Evolutionary conservation across 768 basidiomycete species (phyloP).

Genomic region (Lactifluus volemus): DNA sequence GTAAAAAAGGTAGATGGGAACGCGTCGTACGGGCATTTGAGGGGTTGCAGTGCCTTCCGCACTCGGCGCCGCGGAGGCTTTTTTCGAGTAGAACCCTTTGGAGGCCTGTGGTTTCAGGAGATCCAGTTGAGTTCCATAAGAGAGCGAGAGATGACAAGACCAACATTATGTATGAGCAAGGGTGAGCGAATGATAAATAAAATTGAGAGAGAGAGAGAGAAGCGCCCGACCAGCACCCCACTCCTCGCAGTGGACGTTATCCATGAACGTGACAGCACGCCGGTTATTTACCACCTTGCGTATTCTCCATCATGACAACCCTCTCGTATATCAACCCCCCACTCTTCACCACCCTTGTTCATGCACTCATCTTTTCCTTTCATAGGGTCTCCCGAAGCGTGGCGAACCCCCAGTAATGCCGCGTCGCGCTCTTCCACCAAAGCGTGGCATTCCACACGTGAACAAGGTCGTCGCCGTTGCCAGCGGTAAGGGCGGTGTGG

Average conservation of each 20-base stretch:
- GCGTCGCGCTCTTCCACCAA: slow-evolving; percentile 53
- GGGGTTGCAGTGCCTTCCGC: slow-evolving; percentile 27
- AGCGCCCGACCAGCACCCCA: background rate
- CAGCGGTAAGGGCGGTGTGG: slow-evolving; percentile 93
- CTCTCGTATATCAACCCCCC: slow-evolving; percentile 33
- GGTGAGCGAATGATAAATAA: background rate
- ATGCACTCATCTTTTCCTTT: background rate
- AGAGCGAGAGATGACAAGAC: background rate
- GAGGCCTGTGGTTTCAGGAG: slow-evolving; percentile 25
- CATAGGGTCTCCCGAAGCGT: slow-evolving; percentile 25
- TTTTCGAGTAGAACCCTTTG: slow-evolving; percentile 27
- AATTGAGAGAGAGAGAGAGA: background rate
- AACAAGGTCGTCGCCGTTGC: slow-evolving; percentile 77
- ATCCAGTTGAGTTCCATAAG: background rate
- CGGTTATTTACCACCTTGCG: slow-evolving; percentile 13
- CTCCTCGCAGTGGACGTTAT: background rate
- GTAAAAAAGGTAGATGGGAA: background rate
- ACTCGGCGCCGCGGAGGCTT: slow-evolving; percentile 22
- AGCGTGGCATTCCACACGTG: slow-evolving; percentile 59
- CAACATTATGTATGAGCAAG: background rate
- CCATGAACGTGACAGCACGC: background rate
- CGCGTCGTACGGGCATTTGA: slow-evolving; percentile 24
- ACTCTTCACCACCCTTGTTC: background rate
- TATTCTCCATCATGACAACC: slow-evolving; percentile 41
- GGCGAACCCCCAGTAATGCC: slow-evolving; percentile 17